Conservation (phyloP, 2,329 filamentous ascomycete species). For the Calonectria fujianensis region DNA sequence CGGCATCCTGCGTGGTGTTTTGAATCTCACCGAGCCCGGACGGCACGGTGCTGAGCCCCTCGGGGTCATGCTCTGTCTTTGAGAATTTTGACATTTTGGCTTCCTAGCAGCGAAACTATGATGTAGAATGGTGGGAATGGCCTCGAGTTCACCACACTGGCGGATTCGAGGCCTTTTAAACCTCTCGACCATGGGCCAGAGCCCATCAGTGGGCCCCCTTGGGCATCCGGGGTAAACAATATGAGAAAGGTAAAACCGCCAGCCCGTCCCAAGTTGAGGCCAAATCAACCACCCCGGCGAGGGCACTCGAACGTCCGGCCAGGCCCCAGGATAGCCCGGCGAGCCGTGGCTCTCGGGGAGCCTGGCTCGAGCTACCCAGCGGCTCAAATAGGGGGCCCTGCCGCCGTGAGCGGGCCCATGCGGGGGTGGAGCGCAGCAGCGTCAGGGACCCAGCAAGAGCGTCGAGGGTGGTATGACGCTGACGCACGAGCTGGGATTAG, state of each 20-base stretch:
- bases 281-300: neutral
- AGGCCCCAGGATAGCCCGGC: constrained; percentile 15
- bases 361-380: neutral
- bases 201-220: constrained; percentile 7
- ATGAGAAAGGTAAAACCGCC: constrained; percentile 19
- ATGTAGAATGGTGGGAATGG: constrained; percentile 11
- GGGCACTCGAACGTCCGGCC: neutral
- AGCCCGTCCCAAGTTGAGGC: constrained; percentile 17
- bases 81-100: constrained; percentile 4
- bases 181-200: neutral
- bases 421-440: constrained; percentile 18
- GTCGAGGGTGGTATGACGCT: constrained; percentile 19
- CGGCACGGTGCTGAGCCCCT: constrained; percentile 15
- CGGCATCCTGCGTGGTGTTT: constrained; percentile 14
- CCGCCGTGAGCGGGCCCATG: constrained; percentile 1
- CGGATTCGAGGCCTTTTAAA: constrained; percentile 10
- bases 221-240: constrained; percentile 1
- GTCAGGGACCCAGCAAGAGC: neutral
- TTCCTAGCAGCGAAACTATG: neutral
- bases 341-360: neutral
- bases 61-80: constrained; percentile 10
- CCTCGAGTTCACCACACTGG: neutral
- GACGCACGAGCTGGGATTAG: constrained; percentile 9
- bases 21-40: constrained; percentile 10
- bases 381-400: constrained; percentile 10